These are phyloP conservation scores for Sarocladium strictum DNA, from an alignment of 2,329 filamentous ascomycete species.

Conservation along the genomic window DNA sequence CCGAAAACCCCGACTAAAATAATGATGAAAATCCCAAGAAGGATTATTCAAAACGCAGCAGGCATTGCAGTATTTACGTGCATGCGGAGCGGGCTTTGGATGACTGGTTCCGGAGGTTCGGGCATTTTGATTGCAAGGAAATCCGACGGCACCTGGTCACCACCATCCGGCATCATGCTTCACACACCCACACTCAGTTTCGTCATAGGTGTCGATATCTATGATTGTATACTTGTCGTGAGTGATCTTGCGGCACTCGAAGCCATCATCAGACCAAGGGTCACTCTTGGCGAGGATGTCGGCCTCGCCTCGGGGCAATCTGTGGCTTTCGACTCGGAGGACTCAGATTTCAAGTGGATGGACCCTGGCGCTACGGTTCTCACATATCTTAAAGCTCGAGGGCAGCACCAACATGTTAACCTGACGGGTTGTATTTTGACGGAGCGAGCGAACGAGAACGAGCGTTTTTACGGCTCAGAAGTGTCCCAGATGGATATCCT, in stretches of 20 bases:
- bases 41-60: conserved; percentile 82
- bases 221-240: conserved; percentile 91
- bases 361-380: conserved; percentile 50
- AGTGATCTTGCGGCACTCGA: conserved; percentile 82
- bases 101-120: conserved; percentile 85
- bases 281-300: conserved; percentile 78
- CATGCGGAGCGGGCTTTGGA: conserved; percentile 88
- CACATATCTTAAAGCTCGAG: conserved; percentile 53
- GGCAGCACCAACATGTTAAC: conserved; percentile 48
- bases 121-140: conserved; percentile 80
- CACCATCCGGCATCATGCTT: conserved; percentile 83
- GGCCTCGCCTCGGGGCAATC: conserved; percentile 72
- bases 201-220: conserved; percentile 86
- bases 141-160: conserved; percentile 84
- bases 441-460: conserved; percentile 54
- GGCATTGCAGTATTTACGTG: conserved; percentile 92
- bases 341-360: conserved; percentile 45
- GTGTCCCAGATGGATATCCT: conserved; percentile 51
- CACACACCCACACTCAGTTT: conserved; percentile 88
- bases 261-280: conserved; percentile 71
- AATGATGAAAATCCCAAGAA: conserved; percentile 75
- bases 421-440: conserved; percentile 51
- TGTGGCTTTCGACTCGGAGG: conserved; percentile 44
- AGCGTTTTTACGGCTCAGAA: conserved; percentile 46
- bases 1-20: conserved; percentile 49